Evolutionary conservation across 2,329 filamentous ascomycete genomes (phyloP), one percentile per base, ranked within the genome.

Genomic region (Aspergillus sp.): DNA sequence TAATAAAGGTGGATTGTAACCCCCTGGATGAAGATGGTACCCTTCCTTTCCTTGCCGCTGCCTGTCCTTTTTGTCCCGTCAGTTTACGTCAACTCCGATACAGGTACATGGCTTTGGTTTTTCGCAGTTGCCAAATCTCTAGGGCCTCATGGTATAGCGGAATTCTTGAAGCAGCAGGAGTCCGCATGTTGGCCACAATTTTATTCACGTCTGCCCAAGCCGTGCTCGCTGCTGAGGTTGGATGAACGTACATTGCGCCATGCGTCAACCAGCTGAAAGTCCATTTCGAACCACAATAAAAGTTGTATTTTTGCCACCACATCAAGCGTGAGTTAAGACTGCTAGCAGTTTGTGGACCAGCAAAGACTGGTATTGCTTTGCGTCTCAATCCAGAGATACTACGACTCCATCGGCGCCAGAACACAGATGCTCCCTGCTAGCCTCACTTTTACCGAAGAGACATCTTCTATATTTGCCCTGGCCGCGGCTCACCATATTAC

Each of bases 401-500:
- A 83, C 64, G 66, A 77, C 24, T 44, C 69, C 72, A 54, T 71
- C 67, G 5, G 70, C 65, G 63, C 74, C 65, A 61, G 62, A 30
- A 85, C 84, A 0, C 72, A 80, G 55, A 81, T 87, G 3, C 66
- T 87, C 5, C 81, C 82, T 0, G 84, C 83, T 3, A 84, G 82
- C 36, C 70, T 88, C 45, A 85, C 83, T 0, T 83, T 79, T 0
- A 77, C 80, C 1, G 77, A 81, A 2, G 84, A 89, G 62, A 81
- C 85, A n/a, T 81, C 85, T 74, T 74, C 74, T 45, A 81, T 85
- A n/a, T 81, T 85, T 74, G 74, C 74, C 45, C 74, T 88, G 2
- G 82, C 82, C 2, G 84, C 85, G 0, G 80, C 81, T 1, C 74
- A 85, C 38, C 82, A 85, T 65, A 81, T 88, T 20, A 87, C 85